These are phyloP conservation scores for Vachellia collinsii DNA, from an alignment of 306 rosid genomes.

Conservation along the genomic window DNA sequence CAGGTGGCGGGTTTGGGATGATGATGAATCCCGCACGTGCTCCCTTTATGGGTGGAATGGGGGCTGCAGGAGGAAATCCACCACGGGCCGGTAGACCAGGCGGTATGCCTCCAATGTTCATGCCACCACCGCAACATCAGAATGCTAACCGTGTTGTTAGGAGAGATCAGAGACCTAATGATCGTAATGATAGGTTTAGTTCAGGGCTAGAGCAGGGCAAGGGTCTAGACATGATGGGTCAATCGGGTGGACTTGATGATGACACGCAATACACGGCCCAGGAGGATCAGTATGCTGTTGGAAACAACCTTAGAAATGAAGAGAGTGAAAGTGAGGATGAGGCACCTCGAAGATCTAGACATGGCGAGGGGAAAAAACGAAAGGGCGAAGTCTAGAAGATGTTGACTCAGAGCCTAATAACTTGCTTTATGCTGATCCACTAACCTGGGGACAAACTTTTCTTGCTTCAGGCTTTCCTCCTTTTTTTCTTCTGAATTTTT, in stretches of 20 bases:
- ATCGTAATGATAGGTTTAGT: conserved; percentile 45
- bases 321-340: conserved; percentile 97
- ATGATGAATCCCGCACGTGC: conserved; percentile 95
- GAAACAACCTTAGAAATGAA: conserved; percentile 60
- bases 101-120: conserved; percentile 81
- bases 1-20: conserved; percentile 92
- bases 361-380: conserved; percentile 94
- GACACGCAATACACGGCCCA: conserved; percentile 56
- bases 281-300: conserved; percentile 62
- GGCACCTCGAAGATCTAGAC: conserved; percentile 97
- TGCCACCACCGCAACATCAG: conserved; percentile 68
- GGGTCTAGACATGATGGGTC: conserved; percentile 71
- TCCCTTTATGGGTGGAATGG: conserved; percentile 96
- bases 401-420: conserved; percentile 48
- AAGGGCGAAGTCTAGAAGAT: conserved; percentile 72
- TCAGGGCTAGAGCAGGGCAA: conserved; percentile 69
- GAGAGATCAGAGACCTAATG: conserved; percentile 78
- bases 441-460: conserved; percentile 43
- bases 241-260: conserved; percentile 70
- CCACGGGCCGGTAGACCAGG: conserved; percentile 76
- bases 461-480: conserved; percentile 22
- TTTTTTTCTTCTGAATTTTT: conserved; percentile 13
- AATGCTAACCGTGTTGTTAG: conserved; percentile 55
- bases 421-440: conserved; percentile 37
- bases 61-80: conserved; percentile 74